Conservation (phyloP, 2,329 filamentous ascomycete genomes). For the Zymoseptoria pseudotritici region DNA sequence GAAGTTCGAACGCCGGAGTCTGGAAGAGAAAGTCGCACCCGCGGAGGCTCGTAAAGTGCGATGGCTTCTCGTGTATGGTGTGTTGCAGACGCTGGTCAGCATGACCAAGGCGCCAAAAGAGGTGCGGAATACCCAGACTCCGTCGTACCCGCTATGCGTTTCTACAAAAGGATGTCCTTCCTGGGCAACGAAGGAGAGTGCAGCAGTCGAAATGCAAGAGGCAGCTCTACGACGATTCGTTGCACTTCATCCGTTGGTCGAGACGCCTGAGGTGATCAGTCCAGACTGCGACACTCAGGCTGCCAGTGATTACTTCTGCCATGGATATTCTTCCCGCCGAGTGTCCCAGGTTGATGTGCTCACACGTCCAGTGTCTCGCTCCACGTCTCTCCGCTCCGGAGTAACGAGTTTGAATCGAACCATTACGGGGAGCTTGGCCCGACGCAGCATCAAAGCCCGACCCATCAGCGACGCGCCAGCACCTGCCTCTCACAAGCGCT, state of each 20-base stretch:
- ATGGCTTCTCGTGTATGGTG: constrained; percentile 69
- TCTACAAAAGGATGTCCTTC: constrained; percentile 35
- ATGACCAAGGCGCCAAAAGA: constrained; percentile 55
- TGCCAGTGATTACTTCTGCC: constrained; percentile 29
- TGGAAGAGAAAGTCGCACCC: constrained; percentile 52
- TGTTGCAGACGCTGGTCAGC: constrained; percentile 63
- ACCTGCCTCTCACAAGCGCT: constrained; percentile 22
- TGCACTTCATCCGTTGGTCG: constrained; percentile 11
- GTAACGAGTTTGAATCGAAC: constrained; percentile 24
- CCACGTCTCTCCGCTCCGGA: constrained; percentile 32
- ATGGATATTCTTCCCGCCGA: constrained; percentile 14
- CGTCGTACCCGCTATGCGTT: constrained; percentile 54
- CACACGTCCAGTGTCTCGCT: constrained; percentile 22
- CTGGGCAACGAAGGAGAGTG: constrained; percentile 25
- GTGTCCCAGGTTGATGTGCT: constrained; percentile 12
- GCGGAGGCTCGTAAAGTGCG: constrained; percentile 67
- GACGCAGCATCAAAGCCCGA: constrained; percentile 12
- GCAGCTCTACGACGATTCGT: not conserved
- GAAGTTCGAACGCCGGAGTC: constrained; percentile 57
- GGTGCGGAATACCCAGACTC: constrained; percentile 49
- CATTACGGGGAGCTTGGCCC: constrained; percentile 22
- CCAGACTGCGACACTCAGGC: constrained; percentile 42
- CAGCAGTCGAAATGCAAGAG: not conserved
- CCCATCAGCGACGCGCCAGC: constrained; percentile 21
- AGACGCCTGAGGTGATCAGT: constrained; percentile 30